Evolutionary conservation across 768 basidiomycete genomes (phyloP).

Genomic region (Phlebiopsis gigantea): DNA sequence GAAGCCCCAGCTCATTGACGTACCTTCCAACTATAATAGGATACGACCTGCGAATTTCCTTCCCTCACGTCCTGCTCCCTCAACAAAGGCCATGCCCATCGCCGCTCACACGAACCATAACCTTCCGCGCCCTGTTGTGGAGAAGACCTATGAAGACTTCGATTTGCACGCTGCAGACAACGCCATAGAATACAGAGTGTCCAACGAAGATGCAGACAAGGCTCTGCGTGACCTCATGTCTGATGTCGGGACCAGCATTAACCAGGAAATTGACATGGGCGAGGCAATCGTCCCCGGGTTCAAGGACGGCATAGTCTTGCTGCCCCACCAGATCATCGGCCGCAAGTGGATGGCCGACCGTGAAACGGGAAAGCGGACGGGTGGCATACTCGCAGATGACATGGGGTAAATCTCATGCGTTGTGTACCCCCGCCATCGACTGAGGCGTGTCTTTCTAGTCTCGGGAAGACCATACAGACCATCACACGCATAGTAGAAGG

Average conservation of each 20-base stretch:
- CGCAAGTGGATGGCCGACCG: slow-evolving; percentile 84
- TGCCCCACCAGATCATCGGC: slow-evolving; percentile 87
- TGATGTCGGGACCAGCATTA: slow-evolving; percentile 27
- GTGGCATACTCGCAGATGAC: slow-evolving; percentile 90
- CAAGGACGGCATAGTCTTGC: slow-evolving; percentile 55
- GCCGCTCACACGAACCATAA: slow-evolving; percentile 31
- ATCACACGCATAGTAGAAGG: slow-evolving; percentile 85
- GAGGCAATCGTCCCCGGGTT: slow-evolving; percentile 79
- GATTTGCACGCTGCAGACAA: slow-evolving; percentile 23
- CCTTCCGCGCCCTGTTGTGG: slow-evolving; percentile 18
- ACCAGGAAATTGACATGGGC: slow-evolving; percentile 48
- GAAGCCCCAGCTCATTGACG: background rate
- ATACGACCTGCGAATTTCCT: background rate
- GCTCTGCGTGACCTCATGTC: slow-evolving; percentile 24
- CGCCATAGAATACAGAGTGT: slow-evolving; percentile 15
- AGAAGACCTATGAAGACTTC: slow-evolving; percentile 28
- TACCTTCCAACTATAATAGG: background rate
- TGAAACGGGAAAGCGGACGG: slow-evolving; percentile 71
- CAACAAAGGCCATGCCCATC: slow-evolving; percentile 23
- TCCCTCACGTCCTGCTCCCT: background rate
- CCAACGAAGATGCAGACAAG: slow-evolving; percentile 20
- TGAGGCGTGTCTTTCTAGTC: slow-evolving; percentile 32
- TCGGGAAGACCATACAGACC: slow-evolving; percentile 91
- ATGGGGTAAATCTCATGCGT: slow-evolving; percentile 55
- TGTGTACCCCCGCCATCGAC: background rate